These are phyloP conservation scores for Hagleromyces aurorensis DNA, from an alignment of 805 yeast species.

Conservation along the genomic window DNA sequence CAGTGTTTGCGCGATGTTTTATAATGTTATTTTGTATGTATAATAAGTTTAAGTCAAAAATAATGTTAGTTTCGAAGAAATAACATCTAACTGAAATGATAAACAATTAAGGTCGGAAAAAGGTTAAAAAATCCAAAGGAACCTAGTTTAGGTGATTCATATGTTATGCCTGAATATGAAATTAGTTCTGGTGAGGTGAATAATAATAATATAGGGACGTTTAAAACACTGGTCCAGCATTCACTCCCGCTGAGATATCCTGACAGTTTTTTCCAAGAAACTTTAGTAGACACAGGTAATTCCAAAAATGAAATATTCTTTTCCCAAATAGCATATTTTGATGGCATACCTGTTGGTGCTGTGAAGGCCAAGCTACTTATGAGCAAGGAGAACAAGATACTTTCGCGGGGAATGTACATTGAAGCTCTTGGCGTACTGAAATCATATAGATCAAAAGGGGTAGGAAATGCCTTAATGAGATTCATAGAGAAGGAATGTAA, in stretches of 20 bases:
- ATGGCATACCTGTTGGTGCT: constrained; percentile 78
- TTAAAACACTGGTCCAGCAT: constrained; percentile 14
- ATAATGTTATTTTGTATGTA: too few species aligned
- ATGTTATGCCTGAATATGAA: too few species aligned
- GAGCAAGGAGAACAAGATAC: constrained; percentile 31
- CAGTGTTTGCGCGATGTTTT: too few species aligned
- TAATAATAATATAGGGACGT: constrained; percentile 22
- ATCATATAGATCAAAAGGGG: constrained; percentile 52
- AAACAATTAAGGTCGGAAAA: too few species aligned
- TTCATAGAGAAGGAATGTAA: constrained; percentile 51
- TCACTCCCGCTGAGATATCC: constrained; percentile 18
- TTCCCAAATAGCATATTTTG: constrained; percentile 42
- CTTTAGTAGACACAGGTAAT: constrained; percentile 11
- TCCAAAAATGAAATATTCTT: constrained; percentile 16
- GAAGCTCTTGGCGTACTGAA: constrained; percentile 62
- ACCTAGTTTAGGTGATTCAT: too few species aligned
- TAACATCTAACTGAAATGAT: too few species aligned
- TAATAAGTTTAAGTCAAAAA: too few species aligned
- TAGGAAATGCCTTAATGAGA: constrained; percentile 52
- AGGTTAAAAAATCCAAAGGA: too few species aligned
- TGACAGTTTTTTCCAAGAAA: constrained; percentile 19
- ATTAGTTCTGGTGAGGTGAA: constrained; percentile 22
- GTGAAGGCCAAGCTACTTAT: constrained; percentile 48
- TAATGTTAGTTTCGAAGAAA: too few species aligned
- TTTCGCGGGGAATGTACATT: constrained; percentile 51